Evolutionary conservation across 257 asterid species (phyloP), one percentile per base, ranked within the genome.

Genomic region (Forsythia suspensa): DNA sequence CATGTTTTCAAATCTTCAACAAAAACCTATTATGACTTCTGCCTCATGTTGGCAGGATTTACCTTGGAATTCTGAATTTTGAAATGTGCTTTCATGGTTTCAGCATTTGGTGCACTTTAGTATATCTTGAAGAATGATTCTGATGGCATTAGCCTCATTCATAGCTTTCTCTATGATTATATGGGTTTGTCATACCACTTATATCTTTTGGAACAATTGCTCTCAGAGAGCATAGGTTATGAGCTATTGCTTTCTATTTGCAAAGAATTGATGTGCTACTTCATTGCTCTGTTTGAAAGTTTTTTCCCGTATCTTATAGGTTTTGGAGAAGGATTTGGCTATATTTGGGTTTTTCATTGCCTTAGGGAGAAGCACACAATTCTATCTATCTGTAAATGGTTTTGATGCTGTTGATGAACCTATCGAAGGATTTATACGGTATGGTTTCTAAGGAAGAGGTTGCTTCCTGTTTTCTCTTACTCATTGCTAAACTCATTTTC

Each of bases 321-420:
- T 94, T 65, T 83, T 96, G 84, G 98, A 94, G 83, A 94, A 87
- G 86, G 99, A 96, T 86, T 84, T 96, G 86, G 97, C 98, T 61
- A 87, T 96, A 86, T 93, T 96, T 90, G 99, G 99, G 75, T 91
- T 92, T 91, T 96, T 96, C 82, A 94, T 94, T 84, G 96, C 98
- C 75, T 88, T 96, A 85, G 99, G 99, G 55, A 94, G 96, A 88
- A 90, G 94, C 76, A 89, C 97, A 20, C 94, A 92, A 82, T 86
- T 89, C 52, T 92, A 77, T 81, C 90, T 96, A 61, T 90, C 77
- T 76, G 92, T 89, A 77, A 96, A 94, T 85, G 98, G 98, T 75
- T 92, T 85, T 48, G 85, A 85, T 77, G 82, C 87, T 76, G 63
- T 87, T 84, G 91, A 86, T 75, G 97, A 83, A 78, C 95, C 92